phyloP scores from a whole-genome alignment of 139 green algal species.

The Chlorokybus atmophyticus region DNA sequence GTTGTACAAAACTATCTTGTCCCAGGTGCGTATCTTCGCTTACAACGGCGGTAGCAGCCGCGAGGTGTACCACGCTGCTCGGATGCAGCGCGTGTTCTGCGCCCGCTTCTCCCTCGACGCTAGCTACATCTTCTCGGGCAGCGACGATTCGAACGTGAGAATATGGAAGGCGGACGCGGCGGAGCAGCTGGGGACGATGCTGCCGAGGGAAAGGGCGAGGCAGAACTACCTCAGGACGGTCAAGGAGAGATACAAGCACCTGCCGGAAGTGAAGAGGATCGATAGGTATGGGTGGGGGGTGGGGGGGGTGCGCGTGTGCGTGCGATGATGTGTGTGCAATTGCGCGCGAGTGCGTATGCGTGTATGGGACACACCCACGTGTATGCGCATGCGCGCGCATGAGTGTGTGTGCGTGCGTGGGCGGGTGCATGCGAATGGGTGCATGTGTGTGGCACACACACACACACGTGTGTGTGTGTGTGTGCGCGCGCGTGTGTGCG shows the following conservation, averaged over 20 bases:
- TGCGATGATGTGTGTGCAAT: no score
- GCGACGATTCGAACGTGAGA: constrained; percentile 78
- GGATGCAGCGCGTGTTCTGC: constrained; percentile 76
- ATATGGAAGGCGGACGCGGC: constrained; percentile 81
- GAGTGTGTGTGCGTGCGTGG: no score
- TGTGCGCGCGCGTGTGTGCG: no score
- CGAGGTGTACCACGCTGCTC: constrained; percentile 86
- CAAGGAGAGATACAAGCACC: constrained; percentile 82
- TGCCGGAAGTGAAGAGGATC: constrained; percentile 84
- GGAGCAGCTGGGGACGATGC: constrained; percentile 63
- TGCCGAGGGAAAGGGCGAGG: constrained; percentile 73
- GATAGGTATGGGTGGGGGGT: constrained; percentile 12
- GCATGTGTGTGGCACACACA: no score
- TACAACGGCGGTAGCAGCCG: constrained; percentile 66
- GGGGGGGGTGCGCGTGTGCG: neutral
- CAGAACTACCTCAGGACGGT: constrained; percentile 32
- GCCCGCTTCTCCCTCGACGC: constrained; percentile 72
- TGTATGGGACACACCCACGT: no score
- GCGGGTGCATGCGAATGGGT: no score
- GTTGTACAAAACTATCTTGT: no score
- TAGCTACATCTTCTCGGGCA: constrained; percentile 82
- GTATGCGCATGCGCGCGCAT: no score
- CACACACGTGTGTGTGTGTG: no score
- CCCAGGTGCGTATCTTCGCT: constrained; percentile 73
- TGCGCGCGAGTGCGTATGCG: no score